Conservation (phyloP, 2,329 filamentous ascomycete species). For the Pyrenochaeta sp. region DNA sequence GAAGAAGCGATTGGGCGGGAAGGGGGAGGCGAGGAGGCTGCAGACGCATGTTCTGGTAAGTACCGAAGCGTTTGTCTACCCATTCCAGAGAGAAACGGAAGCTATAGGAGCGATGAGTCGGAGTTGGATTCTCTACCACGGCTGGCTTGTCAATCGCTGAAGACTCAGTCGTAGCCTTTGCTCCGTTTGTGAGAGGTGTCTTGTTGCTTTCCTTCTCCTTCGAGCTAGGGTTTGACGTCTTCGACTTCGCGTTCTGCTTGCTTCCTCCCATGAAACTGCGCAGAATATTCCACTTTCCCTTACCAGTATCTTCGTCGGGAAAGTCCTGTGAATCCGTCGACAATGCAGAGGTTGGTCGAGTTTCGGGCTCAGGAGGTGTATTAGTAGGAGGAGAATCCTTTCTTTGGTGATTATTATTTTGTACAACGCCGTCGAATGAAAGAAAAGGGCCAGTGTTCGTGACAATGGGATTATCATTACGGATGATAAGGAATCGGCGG, state of each 20-base stretch:
- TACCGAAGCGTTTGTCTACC: slow-evolving; percentile 64
- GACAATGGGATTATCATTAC: slow-evolving; percentile 72
- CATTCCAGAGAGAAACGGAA: slow-evolving; percentile 80
- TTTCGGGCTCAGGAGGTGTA: slow-evolving; percentile 29
- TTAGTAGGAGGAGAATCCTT: slow-evolving; percentile 32
- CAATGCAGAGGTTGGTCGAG: slow-evolving; percentile 38
- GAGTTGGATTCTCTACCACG: slow-evolving; percentile 33
- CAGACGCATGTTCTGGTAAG: slow-evolving; percentile 68
- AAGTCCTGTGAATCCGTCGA: slow-evolving; percentile 44
- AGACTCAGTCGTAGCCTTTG: slow-evolving; percentile 13
- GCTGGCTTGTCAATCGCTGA: slow-evolving; percentile 10
- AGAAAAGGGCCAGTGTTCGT: slow-evolving; percentile 64
- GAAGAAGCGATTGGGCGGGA: slow-evolving; percentile 72
- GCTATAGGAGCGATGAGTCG: slow-evolving; percentile 66
- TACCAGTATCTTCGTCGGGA: slow-evolving; percentile 56
- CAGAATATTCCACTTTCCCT: slow-evolving; percentile 66
- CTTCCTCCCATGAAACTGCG: slow-evolving; percentile 67
- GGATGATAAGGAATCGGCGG: slow-evolving; percentile 86
- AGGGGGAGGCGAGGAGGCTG: slow-evolving; percentile 72
- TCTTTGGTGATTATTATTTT: slow-evolving; percentile 44
- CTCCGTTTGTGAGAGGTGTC: slow-evolving; percentile 4
- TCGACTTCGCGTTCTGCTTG: slow-evolving; percentile 51
- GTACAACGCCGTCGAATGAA: slow-evolving; percentile 68
- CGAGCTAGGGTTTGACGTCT: slow-evolving; percentile 34
- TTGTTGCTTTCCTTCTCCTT: slow-evolving; percentile 32